Base-by-base conservation (phyloP, 805 yeast genomes). In the Yarrowia porcina region DNA sequence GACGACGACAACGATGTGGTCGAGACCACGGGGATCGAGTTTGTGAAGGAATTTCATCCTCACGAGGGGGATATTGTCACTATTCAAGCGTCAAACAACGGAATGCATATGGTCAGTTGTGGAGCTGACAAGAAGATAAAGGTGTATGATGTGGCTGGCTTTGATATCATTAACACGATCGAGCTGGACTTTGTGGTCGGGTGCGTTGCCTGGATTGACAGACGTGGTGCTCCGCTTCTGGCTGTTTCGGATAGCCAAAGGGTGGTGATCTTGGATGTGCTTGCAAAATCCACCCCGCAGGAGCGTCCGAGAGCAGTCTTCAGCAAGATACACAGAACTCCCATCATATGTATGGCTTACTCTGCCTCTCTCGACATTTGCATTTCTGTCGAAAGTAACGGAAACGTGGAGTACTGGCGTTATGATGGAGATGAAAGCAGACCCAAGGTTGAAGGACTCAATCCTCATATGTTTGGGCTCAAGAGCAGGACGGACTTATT, bases 401-500 rank as follows among this genome's bases (percentile, higher is more conserved):
- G 78, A 11, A 73, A 72, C 74, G 65, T 75, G 13, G 79, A 75
- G 65, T 75, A 76, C 63, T 76, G 79, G 79, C 65, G 63, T 8
- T 70, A 73, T 2, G 64, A 44, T 28, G 64, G 65, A 6, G 62
- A 49, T 10, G 50, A 27, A 13, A 44, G 10, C 38, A 63, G 50
- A 52, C 13, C 60, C 45, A 17, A 70, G 68, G 13, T 59, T 8
- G 17, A 59, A 15, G 15, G 63, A 68, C 17, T 65, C 21, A 64
- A 65, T 42, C 75, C 75, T 2, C 54, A 47, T 30, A 67, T 67
- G 20, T 80, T 77, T 68, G 70, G 71, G 36, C 66, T 69, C 65
- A 79, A 80, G 65, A 71, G 78, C 32, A 69, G 73, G 42, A 80
- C 83, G 0, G 77, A 77, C 64, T 66, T 75, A 17, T 73, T 75